These are phyloP conservation scores for Penicillium lividum DNA, from an alignment of 495 filamentous ascomycete genomes.

Conservation along the genomic window DNA sequence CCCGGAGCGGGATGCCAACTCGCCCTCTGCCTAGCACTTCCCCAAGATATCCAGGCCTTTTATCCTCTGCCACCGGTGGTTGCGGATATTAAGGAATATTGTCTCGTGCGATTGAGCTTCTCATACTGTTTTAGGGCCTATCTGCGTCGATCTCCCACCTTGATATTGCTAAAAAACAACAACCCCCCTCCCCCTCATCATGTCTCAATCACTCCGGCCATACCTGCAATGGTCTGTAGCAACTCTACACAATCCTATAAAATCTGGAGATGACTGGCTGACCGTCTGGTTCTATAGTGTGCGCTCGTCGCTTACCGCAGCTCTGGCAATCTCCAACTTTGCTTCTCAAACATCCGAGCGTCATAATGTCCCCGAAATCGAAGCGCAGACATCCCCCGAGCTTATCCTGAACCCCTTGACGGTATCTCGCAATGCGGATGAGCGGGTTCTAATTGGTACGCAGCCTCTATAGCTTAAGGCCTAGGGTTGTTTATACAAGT, in stretches of 20 bases:
- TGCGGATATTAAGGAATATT: slow-evolving; percentile 12
- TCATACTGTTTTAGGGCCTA: not conserved
- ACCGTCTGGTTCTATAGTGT: slow-evolving; percentile 56
- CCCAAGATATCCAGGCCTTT: slow-evolving; percentile 2
- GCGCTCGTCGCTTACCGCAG: slow-evolving; percentile 88
- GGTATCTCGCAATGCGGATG: slow-evolving; percentile 81
- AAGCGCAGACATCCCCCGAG: slow-evolving; percentile 89
- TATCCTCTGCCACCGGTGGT: not conserved
- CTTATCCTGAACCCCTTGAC: slow-evolving; percentile 84
- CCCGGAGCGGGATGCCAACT: slow-evolving; percentile 28
- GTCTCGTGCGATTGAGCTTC: not conserved
- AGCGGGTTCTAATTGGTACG: slow-evolving; percentile 68
- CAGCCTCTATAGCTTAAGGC: not conserved
- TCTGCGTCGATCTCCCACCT: not conserved
- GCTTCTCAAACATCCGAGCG: slow-evolving; percentile 93
- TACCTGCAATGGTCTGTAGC: slow-evolving; percentile 68
- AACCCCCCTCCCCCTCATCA: slow-evolving; percentile 30
- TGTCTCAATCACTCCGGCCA: slow-evolving; percentile 95
- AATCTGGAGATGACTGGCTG: slow-evolving; percentile 1
- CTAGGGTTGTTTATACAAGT: not conserved
- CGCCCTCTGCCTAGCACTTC: slow-evolving; percentile 17
- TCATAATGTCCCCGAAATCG: slow-evolving; percentile 94
- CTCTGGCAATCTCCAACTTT: slow-evolving; percentile 94
- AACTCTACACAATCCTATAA: not conserved
- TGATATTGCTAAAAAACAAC: not conserved